Evolutionary conservation across 139 green algal genomes (phyloP).

Genomic region (Auxenochlorella pyrenoidosa): DNA sequence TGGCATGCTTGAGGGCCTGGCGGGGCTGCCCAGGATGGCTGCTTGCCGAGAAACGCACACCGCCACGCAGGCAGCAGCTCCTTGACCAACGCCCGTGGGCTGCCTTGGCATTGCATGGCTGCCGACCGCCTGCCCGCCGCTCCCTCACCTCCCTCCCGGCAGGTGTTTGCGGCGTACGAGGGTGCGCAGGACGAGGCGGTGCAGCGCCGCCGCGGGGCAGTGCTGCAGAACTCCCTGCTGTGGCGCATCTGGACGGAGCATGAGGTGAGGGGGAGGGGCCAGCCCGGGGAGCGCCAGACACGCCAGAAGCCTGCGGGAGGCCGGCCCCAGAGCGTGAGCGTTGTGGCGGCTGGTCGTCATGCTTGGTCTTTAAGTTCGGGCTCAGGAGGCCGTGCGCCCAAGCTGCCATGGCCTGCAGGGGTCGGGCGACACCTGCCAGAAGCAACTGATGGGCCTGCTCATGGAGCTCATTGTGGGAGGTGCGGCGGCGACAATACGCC

Average conservation of each 20-base stretch:
- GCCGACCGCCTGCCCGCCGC: background rate
- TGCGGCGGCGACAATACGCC: background rate
- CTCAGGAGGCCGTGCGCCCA: background rate
- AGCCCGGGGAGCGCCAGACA: background rate
- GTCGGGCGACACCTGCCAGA: background rate
- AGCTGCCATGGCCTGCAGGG: background rate
- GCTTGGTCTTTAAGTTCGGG: background rate
- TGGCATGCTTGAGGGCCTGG: no score
- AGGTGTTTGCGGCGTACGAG: slow-evolving; percentile 19
- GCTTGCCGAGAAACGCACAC: no score
- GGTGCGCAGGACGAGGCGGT: slow-evolving; percentile 3
- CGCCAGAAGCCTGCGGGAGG: no score
- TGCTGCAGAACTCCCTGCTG: slow-evolving; percentile 37
- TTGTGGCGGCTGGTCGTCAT: no score
- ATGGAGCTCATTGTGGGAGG: slow-evolving; percentile 37
- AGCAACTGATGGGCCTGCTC: slow-evolving; percentile 4
- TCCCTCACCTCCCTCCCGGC: background rate
- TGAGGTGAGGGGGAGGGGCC: background rate
- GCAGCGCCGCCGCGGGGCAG: background rate
- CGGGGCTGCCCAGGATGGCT: background rate
- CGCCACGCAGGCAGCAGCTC: background rate
- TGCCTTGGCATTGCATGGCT: background rate
- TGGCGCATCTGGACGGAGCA: slow-evolving; percentile 43
- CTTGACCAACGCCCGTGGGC: background rate
- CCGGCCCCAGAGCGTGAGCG: no score